A percentile compares a stretch with the other conserved stretches of the same genome.
Conservation (phyloP, 1,139 yeast species). For the Nadsonia commutata region DNA sequence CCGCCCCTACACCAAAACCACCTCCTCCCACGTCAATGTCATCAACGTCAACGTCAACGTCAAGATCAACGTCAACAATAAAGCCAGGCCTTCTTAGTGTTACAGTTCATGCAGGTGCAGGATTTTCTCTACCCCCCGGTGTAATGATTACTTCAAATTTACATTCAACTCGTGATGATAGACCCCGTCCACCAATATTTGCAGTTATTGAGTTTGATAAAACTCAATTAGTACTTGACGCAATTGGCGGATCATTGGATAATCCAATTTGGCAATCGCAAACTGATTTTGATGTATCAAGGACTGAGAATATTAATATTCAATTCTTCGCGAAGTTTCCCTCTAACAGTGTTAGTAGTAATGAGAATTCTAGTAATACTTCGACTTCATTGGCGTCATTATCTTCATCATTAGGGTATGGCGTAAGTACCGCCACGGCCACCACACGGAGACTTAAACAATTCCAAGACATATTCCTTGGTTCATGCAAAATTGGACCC, state of each 20-base stretch:
- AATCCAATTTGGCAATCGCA: conserved; percentile 71
- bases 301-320: conserved; percentile 41
- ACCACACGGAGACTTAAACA: conserved; percentile 5
- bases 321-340: conserved; percentile 72
- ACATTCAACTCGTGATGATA: no score
- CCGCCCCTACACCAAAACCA: neutral
- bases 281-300: conserved; percentile 82
- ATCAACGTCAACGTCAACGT: conserved; percentile 3
- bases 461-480: conserved; percentile 27
- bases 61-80: conserved; percentile 20
- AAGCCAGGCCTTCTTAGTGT: conserved; percentile 61
- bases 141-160: conserved; percentile 10
- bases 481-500: conserved; percentile 18
- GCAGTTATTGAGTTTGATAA: conserved; percentile 32
- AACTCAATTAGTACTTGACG: conserved; percentile 71
- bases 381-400: no score
- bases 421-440: neutral
- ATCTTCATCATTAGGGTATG: neutral
- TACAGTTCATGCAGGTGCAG: conserved; percentile 47
- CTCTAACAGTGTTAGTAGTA: conserved; percentile 5
- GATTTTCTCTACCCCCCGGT: conserved; percentile 48
- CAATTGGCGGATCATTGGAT: conserved; percentile 55
- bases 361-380: neutral
- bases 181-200: conserved; percentile 23
- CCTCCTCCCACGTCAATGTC: conserved; percentile 6